Evolutionary conservation across 23 red algal species (phyloP).

Genomic region (Gracilaria caudata): DNA sequence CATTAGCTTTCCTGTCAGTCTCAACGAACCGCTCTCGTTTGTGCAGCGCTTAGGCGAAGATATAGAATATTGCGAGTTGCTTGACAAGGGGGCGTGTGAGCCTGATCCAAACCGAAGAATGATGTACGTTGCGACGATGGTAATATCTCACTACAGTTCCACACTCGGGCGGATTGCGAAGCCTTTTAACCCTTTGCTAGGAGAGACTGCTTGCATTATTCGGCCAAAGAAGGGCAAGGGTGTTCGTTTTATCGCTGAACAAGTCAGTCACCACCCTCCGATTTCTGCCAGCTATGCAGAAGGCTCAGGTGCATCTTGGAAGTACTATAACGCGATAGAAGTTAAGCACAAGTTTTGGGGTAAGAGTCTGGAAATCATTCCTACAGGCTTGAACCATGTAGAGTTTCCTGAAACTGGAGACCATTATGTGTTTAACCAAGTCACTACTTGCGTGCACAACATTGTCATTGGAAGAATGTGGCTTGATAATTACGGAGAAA

Average conservation of each 20-base stretch:
- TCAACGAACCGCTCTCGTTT: constrained; percentile 96
- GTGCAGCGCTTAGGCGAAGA: constrained; percentile 95
- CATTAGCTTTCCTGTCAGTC: constrained; percentile 89
- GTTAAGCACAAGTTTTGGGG: constrained; percentile 99
- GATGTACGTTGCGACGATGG: constrained; percentile 86
- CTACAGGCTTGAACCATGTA: constrained; percentile 86
- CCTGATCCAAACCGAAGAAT: constrained; percentile 78
- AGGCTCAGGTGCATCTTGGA: constrained; percentile 82
- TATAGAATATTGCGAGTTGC: constrained; percentile 84
- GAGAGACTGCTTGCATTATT: constrained; percentile 87
- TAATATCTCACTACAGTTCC: constrained; percentile 89
- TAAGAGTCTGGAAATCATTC: constrained; percentile 97
- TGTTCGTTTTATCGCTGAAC: constrained; percentile 84
- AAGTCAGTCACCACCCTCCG: constrained; percentile 97
- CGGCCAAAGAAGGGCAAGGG: constrained; percentile 68
- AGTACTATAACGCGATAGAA: constrained; percentile 83
- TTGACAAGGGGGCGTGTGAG: constrained; percentile 81
- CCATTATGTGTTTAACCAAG: constrained; percentile 87
- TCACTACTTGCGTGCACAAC: constrained; percentile 97
- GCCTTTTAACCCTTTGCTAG: constrained; percentile 95
- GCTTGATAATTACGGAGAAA: constrained; percentile 98
- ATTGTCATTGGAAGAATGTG: constrained; percentile 95
- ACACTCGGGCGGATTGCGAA: constrained; percentile 86
- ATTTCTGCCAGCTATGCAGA: constrained; percentile 83
- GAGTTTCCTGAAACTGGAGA: constrained; percentile 82